Evolutionary conservation across 108 stramenopile species (phyloP), one percentile per base, ranked within the genome.

Genomic region (Thalassiosira profunda): DNA sequence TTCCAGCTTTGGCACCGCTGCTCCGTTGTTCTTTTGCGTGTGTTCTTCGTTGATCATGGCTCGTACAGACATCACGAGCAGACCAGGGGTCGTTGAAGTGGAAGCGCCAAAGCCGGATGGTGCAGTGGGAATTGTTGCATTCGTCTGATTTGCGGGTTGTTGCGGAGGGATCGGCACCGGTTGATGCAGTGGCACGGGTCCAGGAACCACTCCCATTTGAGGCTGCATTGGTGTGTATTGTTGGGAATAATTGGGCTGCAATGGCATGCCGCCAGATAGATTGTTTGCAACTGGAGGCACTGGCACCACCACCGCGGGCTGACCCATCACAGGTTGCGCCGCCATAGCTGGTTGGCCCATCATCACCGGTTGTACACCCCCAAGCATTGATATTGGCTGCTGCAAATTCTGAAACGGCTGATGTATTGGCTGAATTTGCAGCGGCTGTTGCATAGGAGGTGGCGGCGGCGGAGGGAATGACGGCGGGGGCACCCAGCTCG

Each of bases 11-110:
- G 69, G 74, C 23, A 38, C 20, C 29, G 51, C 14, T 24, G 33
- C 57, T 63, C 41, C 10, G 65, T 46, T 53, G 14, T 35, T 43
- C 31, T 36, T 24, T 40, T 37, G 30, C 5, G 64, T 45, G 52
- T 75, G 37, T 70, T 80, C 79, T 10, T 18, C 47, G 7, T 75
- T 52, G 17, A 80, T 80, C 68, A 80, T 80, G 59, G 79, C 55
- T 45, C 73, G 79, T 23, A 80, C 55, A 11, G 73, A 70, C 9
- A 74, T 61, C 5, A 80, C 61, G n/a, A 80, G 58, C 62, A 79
- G 42, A 12, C 69, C 69, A 4, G 63, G 52, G 25, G 70, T 45
- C 8, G 58, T 65, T 12, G 77, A 57, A 11, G 77, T 70, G 3
- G 77, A 52, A 42, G 60, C 38, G 15, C 57, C 67, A 20, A 76